Evolutionary conservation across 306 rosid species (phyloP).

Genomic region (Urtica urens): DNA sequence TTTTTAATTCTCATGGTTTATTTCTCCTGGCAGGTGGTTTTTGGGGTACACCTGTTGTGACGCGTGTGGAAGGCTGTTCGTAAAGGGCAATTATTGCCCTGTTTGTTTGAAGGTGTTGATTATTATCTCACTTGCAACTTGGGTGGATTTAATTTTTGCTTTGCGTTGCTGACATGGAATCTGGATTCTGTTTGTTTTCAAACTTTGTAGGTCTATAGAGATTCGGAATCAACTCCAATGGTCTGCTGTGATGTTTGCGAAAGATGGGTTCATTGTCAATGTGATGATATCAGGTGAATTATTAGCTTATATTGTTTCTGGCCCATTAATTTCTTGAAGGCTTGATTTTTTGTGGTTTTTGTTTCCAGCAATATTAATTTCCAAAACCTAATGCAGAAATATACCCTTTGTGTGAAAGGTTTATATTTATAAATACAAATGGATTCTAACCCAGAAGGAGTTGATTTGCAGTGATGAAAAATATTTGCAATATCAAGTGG

Average conservation of each 20-base stretch:
- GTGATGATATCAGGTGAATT: conserved; percentile 84
- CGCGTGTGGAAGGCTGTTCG: conserved; percentile 97
- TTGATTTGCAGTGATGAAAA: conserved; percentile 72
- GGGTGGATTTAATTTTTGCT: not conserved
- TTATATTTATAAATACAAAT: not conserved
- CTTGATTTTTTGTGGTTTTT: not conserved
- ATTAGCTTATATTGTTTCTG: conserved; percentile 4
- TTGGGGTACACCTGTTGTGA: conserved; percentile 94
- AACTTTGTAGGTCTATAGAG: conserved; percentile 83
- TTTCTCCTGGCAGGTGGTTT: conserved; percentile 94
- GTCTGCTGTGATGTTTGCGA: conserved; percentile 97
- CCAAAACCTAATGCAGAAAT: too few relatives aligned
- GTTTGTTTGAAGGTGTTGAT: conserved; percentile 83
- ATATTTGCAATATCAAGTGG: conserved; percentile 83
- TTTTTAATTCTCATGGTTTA: too few relatives aligned
- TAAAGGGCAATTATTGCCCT: conserved; percentile 95
- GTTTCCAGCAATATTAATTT: too few relatives aligned
- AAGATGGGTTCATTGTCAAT: conserved; percentile 99
- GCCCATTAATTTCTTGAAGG: not conserved
- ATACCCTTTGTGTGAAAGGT: too few relatives aligned
- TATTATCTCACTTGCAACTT: not conserved
- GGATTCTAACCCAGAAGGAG: conserved; percentile 17
- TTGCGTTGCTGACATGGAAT: not conserved
- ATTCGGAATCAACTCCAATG: conserved; percentile 99
- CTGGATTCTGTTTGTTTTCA: not conserved